Percentiles rank a stretch among this genome's conserved stretches.
phyloP scores from a whole-genome alignment of 1,284 basidiomycete species.

The Ustilago esculenta region DNA sequence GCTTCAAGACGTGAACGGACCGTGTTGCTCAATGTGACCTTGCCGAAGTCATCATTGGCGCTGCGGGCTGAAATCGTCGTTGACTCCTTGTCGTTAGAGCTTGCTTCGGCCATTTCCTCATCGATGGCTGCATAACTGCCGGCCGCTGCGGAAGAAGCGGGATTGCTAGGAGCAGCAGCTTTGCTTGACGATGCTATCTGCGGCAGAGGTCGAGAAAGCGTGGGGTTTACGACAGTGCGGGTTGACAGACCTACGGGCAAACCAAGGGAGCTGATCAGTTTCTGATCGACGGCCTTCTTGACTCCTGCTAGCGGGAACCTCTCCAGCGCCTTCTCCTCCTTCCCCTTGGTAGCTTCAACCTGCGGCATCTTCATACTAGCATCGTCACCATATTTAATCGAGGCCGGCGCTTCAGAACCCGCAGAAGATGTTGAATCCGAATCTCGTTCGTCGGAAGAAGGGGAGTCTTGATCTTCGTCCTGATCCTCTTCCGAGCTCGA shows the following conservation, averaged over 20 bases:
- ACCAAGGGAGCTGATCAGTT: conserved; percentile 54
- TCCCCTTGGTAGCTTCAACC: not conserved
- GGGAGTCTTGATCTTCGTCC: conserved; percentile 17
- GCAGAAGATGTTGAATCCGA: conserved; percentile 14
- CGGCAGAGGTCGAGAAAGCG: conserved; percentile 34
- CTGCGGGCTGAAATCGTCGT: conserved; percentile 6
- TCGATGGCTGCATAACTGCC: conserved; percentile 12
- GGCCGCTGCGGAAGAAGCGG: not conserved
- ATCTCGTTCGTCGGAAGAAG: conserved; percentile 7
- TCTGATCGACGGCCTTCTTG: conserved; percentile 38
- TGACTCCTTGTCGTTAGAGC: conserved; percentile 15
- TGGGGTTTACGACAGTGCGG: conserved; percentile 50
- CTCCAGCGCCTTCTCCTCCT: conserved; percentile 26
- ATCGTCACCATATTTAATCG: not conserved
- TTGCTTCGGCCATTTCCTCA: conserved; percentile 9
- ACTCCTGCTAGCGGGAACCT: conserved; percentile 39
- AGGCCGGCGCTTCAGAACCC: not conserved
- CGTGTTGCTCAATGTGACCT: conserved; percentile 35
- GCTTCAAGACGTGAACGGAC: conserved; percentile 46
- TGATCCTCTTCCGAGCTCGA: conserved; percentile 10
- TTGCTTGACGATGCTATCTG: conserved; percentile 12
- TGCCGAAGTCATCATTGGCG: conserved; percentile 26
- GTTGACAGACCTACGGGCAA: conserved; percentile 53
- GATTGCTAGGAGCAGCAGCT: not conserved
- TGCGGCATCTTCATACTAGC: no score